Evolutionary conservation across 257 asterid genomes (phyloP).

Genomic region (Petunia secreta): DNA sequence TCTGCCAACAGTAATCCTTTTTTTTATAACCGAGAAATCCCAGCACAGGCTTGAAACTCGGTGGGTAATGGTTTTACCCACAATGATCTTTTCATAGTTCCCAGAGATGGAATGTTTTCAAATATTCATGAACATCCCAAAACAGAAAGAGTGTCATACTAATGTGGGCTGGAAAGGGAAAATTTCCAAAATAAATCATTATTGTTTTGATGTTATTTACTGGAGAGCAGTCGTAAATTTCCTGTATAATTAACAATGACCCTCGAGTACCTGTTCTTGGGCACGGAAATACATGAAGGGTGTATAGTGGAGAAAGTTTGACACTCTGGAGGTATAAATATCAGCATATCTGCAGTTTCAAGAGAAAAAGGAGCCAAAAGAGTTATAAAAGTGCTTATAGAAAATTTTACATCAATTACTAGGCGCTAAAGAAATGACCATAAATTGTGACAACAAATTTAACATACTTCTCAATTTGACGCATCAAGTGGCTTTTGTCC

Average conservation of each 20-base stretch:
- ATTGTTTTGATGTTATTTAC: neutral
- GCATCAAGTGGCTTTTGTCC: slow-evolving; percentile 97
- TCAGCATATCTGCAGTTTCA: slow-evolving; percentile 76
- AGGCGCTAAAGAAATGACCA: neutral
- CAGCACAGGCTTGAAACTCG: too few relatives aligned
- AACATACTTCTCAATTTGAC: slow-evolving; percentile 87
- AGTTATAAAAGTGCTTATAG: neutral
- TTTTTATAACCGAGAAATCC: too few relatives aligned
- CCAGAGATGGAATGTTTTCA: neutral
- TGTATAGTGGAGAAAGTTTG: slow-evolving; percentile 87
- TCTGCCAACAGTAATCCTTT: neutral
- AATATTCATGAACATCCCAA: slow-evolving; percentile 14
- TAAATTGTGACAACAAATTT: slow-evolving; percentile 15
- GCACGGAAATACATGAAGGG: slow-evolving; percentile 92
- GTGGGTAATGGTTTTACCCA: too few relatives aligned
- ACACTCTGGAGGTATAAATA: slow-evolving; percentile 88
- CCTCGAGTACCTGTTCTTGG: slow-evolving; percentile 73
- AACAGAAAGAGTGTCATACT: neutral
- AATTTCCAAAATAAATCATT: neutral
- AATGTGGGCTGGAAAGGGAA: neutral
- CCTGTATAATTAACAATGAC: neutral
- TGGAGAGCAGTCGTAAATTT: slow-evolving; percentile 15
- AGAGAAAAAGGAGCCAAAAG: neutral
- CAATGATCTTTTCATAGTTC: neutral
- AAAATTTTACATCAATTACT: neutral